Evolutionary conservation across 257 asterid genomes (phyloP).

Genomic region (Cinchona pubescens): DNA sequence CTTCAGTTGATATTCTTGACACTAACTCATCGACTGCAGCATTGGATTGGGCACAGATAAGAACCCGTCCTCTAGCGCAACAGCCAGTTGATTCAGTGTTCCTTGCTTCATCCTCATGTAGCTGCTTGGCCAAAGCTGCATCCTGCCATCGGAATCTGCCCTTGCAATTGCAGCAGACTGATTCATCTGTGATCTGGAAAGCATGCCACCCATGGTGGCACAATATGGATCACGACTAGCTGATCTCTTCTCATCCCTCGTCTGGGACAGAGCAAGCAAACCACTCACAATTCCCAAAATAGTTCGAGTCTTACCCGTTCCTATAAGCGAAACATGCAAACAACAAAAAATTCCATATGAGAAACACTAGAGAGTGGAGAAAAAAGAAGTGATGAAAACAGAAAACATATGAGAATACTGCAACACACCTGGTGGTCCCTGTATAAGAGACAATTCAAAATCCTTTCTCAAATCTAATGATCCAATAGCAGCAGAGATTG

Average conservation of each 20-base stretch:
- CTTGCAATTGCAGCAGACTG: constrained; percentile 86
- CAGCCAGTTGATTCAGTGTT: constrained; percentile 37
- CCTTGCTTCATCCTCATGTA: constrained; percentile 47
- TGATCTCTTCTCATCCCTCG: constrained; percentile 48
- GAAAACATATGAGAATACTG: background rate
- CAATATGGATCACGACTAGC: constrained; percentile 33
- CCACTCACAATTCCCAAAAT: constrained; percentile 84
- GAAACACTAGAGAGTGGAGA: background rate
- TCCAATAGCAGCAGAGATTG: constrained; percentile 73
- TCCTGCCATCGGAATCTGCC: constrained; percentile 99
- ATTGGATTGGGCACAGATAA: constrained; percentile 97
- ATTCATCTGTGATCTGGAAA: constrained; percentile 46
- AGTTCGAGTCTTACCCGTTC: constrained; percentile 95
- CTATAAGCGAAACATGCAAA: constrained; percentile 34
- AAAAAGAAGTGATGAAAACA: constrained; percentile 9
- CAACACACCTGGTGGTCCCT: constrained; percentile 96
- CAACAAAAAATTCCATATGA: background rate
- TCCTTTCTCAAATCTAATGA: constrained; percentile 56
- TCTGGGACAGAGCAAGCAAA: constrained; percentile 65
- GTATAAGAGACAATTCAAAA: constrained; percentile 77
- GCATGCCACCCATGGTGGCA: constrained; percentile 32
- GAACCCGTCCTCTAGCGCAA: constrained; percentile 67
- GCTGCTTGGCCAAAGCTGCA: constrained; percentile 88
- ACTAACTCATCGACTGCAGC: constrained; percentile 99
- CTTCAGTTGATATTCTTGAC: constrained; percentile 76